Conservation (phyloP, 2,329 filamentous ascomycete genomes). For the Tolypocladium inflatum region DNA sequence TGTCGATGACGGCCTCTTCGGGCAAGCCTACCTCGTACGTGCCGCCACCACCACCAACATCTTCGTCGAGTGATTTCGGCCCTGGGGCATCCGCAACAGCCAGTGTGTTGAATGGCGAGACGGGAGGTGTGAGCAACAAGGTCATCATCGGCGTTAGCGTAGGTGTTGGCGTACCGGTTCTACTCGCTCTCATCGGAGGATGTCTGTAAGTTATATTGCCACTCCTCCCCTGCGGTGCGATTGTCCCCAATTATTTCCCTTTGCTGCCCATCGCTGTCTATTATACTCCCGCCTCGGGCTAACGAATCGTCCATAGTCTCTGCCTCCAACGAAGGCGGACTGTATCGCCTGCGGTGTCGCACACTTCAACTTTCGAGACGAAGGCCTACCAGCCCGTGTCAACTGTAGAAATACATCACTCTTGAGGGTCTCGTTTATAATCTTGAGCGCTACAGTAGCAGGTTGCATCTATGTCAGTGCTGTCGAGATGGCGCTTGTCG, state of each 20-base stretch:
- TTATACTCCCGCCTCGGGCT: not conserved
- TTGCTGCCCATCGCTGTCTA: not conserved
- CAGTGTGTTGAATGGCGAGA: conserved; percentile 13
- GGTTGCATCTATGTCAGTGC: no score
- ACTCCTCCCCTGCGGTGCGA: not conserved
- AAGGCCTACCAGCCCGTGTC: not conserved
- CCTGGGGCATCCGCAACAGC: not conserved
- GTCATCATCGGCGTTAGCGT: conserved; percentile 39
- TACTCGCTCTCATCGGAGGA: conserved; percentile 19
- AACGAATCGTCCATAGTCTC: not conserved
- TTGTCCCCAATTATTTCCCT: no score
- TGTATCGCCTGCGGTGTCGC: not conserved
- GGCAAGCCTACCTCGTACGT: conserved; percentile 35
- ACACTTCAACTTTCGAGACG: not conserved
- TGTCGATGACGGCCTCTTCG: conserved; percentile 11
- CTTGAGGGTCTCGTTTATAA: no score
- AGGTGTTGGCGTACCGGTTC: conserved; percentile 31
- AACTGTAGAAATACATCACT: not conserved
- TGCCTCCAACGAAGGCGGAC: not conserved
- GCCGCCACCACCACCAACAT: conserved; percentile 22
- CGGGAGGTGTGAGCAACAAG: conserved; percentile 28
- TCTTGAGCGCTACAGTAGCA: no score
- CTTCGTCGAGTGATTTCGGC: not conserved
- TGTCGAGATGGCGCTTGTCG: no score
- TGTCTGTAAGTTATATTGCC: conserved; percentile 18